Evolutionary conservation across 2,329 filamentous ascomycete species (phyloP), one percentile per base, ranked within the genome.

Genomic region (Clonostachys chloroleuca): DNA sequence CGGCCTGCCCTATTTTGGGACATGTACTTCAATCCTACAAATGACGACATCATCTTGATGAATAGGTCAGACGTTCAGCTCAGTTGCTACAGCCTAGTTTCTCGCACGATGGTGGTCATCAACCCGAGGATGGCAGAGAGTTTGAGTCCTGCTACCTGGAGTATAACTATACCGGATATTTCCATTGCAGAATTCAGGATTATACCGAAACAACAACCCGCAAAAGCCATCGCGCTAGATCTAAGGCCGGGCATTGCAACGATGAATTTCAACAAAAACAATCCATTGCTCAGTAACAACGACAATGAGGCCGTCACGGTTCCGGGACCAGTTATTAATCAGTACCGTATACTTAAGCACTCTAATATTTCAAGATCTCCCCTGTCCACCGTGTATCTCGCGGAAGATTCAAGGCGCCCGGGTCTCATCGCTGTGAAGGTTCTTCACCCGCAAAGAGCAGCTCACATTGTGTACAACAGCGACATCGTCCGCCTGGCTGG

Each of bases 361-460:
- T 72, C 80, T 12, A 70, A 73, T n/a, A 81, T 83, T 45, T 78
- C 78, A 5, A 72, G 72, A 2, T 79, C 77, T 2, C 66, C 68
- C 5, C 67, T 78, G 16, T 81, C 78, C 5, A 73, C 75, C 7
- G 78, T 83, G 34, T 82, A 77, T 56, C 80, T 72, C 2, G 78
- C 73, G 17, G 66, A 73, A 36, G 72, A 81, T 56, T 80, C 78
- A 5, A 61, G 70, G 10, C 70, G 79, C 16, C 67, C 75, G 3
- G 74, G 77, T 46, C 72, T 73, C 17, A 72, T 80, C 45, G 81
- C 78, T 2, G 78, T 81, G 59, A 83, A 83, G 55, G 77, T 83
- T 2, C 74, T 83, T 52, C 81, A 81, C 62, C 81, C 79, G 2
- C 63, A 70, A 7, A 58, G 69, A 4, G 54, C 67, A 33, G 67